phyloP scores from a whole-genome alignment of 2,329 filamentous ascomycete species.

The Cladosporium sp. region DNA sequence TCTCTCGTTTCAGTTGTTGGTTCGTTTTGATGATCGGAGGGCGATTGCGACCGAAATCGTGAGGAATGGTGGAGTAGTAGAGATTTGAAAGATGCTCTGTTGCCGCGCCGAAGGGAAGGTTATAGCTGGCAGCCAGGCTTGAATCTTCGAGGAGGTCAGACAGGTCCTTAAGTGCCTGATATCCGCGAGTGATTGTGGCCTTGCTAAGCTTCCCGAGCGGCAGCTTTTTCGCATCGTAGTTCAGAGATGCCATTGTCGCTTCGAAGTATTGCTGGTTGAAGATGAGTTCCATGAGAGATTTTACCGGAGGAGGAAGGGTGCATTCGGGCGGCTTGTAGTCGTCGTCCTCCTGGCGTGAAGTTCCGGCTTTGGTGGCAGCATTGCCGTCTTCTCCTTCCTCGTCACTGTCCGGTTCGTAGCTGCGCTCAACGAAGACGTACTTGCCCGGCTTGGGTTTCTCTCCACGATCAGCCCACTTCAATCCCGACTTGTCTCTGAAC shows the following conservation, averaged over 20 bases:
- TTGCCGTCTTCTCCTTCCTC: constrained; percentile 41
- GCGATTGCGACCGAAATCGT: constrained; percentile 67
- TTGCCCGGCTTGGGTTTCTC: constrained; percentile 54
- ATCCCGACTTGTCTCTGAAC: constrained; percentile 52
- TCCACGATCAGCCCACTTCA: constrained; percentile 45
- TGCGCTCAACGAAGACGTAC: constrained; percentile 75
- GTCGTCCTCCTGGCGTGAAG: constrained; percentile 15
- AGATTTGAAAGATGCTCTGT: constrained; percentile 64
- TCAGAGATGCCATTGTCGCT: constrained; percentile 58
- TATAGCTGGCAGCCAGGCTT: constrained; percentile 40
- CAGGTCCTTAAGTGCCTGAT: constrained; percentile 69
- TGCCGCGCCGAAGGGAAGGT: constrained; percentile 29
- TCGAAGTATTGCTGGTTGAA: constrained; percentile 73
- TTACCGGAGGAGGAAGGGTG: constrained; percentile 53
- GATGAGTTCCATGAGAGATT: constrained; percentile 70
- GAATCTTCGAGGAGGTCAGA: constrained; percentile 57
- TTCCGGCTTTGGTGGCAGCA: constrained; percentile 20
- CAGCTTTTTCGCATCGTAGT: constrained; percentile 69
- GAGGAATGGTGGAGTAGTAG: constrained; percentile 78
- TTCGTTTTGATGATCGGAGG: constrained; percentile 61
- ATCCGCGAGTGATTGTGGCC: constrained; percentile 66
- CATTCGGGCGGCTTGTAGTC: constrained; percentile 39
- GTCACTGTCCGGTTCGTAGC: constrained; percentile 65
- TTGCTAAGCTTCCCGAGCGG: constrained; percentile 82
- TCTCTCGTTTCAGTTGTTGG: constrained; percentile 61